Percentiles rank a stretch among this genome's conserved stretches.
Conservation (phyloP, 805 yeast genomes). For the Suhomyces canberraensis region DNA sequence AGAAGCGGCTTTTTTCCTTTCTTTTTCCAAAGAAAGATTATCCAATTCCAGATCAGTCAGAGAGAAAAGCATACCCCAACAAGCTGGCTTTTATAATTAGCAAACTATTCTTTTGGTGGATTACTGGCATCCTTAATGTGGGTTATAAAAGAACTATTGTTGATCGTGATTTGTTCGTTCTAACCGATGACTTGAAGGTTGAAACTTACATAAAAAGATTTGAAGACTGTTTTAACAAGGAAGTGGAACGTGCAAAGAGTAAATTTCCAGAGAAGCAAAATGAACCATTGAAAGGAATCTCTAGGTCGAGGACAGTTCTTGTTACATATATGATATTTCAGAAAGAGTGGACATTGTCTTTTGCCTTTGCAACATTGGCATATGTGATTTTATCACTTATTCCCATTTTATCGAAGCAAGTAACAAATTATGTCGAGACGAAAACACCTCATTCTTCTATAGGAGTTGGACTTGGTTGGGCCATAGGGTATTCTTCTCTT, state of each 20-base stretch:
- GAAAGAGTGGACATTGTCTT: neutral
- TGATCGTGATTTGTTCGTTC: constrained; percentile 4
- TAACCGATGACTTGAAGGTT: constrained; percentile 5
- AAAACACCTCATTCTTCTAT: neutral
- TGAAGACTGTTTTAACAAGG: neutral
- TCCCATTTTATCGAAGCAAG: constrained; percentile 4
- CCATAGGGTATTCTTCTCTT: constrained; percentile 3
- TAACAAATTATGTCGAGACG: constrained; percentile 6
- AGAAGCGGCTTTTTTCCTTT: neutral
- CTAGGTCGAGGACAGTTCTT: neutral
- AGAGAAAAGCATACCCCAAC: neutral
- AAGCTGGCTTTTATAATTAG: neutral
- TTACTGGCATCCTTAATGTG: constrained; percentile 2
- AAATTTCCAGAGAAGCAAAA: neutral
- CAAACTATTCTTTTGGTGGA: constrained; percentile 14
- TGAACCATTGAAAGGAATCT: neutral
- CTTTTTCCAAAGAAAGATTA: neutral
- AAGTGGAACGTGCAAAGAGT: neutral
- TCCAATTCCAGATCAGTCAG: constrained; percentile 19
- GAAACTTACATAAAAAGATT: neutral
- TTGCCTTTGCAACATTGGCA: neutral
- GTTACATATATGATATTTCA: neutral
- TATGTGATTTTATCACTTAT: neutral
- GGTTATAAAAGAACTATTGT: constrained; percentile 8
- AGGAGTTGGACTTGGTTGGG: constrained; percentile 7